Evolutionary conservation across 352 stramenopile species (phyloP), one percentile per base, ranked within the genome.

Genomic region (Phytophthora foliorum): DNA sequence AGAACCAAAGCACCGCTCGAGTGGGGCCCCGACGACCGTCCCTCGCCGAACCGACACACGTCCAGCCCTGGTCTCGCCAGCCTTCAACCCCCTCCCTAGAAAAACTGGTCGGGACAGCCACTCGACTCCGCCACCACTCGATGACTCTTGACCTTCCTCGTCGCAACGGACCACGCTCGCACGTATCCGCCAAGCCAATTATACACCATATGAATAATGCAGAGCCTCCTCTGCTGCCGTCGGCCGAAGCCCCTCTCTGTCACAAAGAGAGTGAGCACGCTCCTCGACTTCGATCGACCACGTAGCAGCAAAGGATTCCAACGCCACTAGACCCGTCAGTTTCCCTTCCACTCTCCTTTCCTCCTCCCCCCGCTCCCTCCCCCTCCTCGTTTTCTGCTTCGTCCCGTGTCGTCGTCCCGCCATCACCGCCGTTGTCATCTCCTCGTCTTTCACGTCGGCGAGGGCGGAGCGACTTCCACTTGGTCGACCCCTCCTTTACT

Each of bases 181-280:
- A 70, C 54, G 54, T 56, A 71, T 42, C 57, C 56, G 38, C 41
- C 56, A 53, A 70, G 57, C 63, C 60, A 72, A 76, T 72, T 69
- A 76, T 69, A 69, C 63, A 76, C 56, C 63, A 72, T 69, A 76
- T 76, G 68, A 76, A 76, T 66, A 67, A 72, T 76, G 68, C 68
- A 76, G 63, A 61, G 63, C 48, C 57, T 68, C 63, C 63, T 44
- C 51, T 65, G 63, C 68, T 72, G 38, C 63, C 57, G 38, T 51
- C 57, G 21, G 46, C 41, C 63, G 32, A 76, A 71, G 59, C 50
- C 22, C 34, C 31, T 63, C 64, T 49, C 50, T 36, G 46, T 57
- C n/a, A 16, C 54, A 60, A 11, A 53, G 49, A 59, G 48, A 65
- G 39, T 19, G 22, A 71, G 50, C 36, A 27, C 39, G 39, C 60